Conservation (phyloP, 805 yeast genomes). For the Wickerhamiella qilinensis region DNA sequence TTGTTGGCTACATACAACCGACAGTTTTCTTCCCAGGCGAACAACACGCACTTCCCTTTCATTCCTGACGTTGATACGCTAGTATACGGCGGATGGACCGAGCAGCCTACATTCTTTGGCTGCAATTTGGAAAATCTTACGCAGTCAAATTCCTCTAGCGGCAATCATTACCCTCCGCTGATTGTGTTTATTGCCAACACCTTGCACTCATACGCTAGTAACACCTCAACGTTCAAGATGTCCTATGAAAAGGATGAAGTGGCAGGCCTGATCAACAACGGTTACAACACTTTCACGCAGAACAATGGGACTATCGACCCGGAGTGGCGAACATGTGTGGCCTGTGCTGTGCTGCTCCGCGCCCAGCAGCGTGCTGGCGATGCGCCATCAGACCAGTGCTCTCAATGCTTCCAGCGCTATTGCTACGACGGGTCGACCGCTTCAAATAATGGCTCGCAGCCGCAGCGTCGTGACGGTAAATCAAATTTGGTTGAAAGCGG, state of each 20-base stretch:
- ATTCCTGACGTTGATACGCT: constrained; percentile 51
- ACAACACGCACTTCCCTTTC: constrained; percentile 48
- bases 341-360: constrained; percentile 64
- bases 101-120: constrained; percentile 59
- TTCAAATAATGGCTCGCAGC: constrained; percentile 2
- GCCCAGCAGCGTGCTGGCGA: constrained; percentile 47
- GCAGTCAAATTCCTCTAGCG: constrained; percentile 29
- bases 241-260: constrained; percentile 40
- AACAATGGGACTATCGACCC: constrained; percentile 44
- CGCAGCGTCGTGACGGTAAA: constrained; percentile 23
- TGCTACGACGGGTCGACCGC: constrained; percentile 43
- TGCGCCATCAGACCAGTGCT: constrained; percentile 47
- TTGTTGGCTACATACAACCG: constrained; percentile 41
- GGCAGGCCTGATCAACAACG: constrained; percentile 43
- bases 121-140: constrained; percentile 49
- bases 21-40: constrained; percentile 37
- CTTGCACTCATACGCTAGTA: constrained; percentile 41
- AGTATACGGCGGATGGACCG: constrained; percentile 35
- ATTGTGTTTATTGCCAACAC: constrained; percentile 55
- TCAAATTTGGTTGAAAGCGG: constrained; percentile 12
- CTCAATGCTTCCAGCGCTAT: constrained; percentile 45
- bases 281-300: constrained; percentile 49
- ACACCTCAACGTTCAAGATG: constrained; percentile 50
- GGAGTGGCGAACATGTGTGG: constrained; percentile 52
- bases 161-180: constrained; percentile 38